These are phyloP conservation scores for Diaporthe nobilis DNA, from an alignment of 2,329 filamentous ascomycete genomes.

Conservation along the genomic window DNA sequence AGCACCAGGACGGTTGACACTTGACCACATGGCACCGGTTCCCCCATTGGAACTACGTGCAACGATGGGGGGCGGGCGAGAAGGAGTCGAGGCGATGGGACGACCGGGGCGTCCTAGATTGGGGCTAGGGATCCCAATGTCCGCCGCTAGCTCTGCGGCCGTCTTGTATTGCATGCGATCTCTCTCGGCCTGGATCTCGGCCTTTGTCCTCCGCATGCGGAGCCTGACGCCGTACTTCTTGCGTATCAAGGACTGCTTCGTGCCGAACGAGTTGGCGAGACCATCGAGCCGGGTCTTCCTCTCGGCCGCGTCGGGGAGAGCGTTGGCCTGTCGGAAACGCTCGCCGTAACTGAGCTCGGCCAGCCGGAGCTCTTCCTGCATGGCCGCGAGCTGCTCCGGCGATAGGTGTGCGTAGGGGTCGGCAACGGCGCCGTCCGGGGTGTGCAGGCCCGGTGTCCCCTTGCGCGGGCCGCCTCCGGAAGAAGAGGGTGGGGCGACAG, in stretches of 20 bases:
- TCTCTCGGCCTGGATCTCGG: constrained; percentile 60
- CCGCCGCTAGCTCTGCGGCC: constrained; percentile 39
- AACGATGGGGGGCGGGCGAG: neutral
- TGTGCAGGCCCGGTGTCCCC: neutral
- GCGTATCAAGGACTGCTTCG: constrained; percentile 69
- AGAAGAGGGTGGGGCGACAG: neutral
- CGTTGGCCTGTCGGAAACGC: constrained; percentile 59
- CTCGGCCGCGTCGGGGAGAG: constrained; percentile 52
- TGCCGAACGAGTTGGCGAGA: constrained; percentile 67
- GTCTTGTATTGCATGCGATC: constrained; percentile 55
- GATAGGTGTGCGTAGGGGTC: constrained; percentile 63
- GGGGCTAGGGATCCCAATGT: constrained; percentile 19
- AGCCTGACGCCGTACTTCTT: constrained; percentile 72
- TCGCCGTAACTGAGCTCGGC: constrained; percentile 57
- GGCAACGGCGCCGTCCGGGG: constrained; percentile 36
- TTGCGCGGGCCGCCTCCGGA: neutral
- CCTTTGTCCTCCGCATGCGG: constrained; percentile 62
- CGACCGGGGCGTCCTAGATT: constrained; percentile 6
- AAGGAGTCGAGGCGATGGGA: neutral
- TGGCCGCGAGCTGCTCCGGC: constrained; percentile 46
- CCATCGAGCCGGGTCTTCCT: constrained; percentile 54
- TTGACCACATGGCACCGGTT: constrained; percentile 7
- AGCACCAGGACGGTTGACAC: constrained; percentile 21
- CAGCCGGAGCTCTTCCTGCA: constrained; percentile 55
- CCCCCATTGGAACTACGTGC: neutral